Percentiles rank a stretch among this genome's conserved stretches.
phyloP scores from a whole-genome alignment of 2,329 filamentous ascomycete genomes.

The Biscogniauxia mediterranea region DNA sequence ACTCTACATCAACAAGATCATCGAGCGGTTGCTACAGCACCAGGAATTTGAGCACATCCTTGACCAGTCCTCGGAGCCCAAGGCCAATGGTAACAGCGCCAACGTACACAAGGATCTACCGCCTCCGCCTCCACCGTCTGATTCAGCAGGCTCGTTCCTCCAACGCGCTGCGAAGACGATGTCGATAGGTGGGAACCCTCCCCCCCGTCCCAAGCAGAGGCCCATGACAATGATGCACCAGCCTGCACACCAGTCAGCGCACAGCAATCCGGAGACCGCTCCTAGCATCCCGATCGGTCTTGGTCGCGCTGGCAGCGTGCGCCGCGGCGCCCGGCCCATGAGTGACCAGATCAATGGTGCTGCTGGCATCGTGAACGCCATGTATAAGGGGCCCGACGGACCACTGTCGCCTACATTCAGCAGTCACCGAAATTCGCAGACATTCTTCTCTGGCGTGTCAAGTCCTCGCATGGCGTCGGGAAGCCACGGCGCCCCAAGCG shows the following conservation, averaged over 20 bases:
- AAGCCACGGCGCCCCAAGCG: constrained; percentile 48
- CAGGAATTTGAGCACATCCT: constrained; percentile 94
- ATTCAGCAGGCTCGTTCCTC: constrained; percentile 52
- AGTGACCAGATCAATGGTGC: constrained; percentile 63
- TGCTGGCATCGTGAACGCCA: constrained; percentile 78
- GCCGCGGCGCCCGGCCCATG: constrained; percentile 54
- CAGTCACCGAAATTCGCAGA: constrained; percentile 59
- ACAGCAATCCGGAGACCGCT: constrained; percentile 69
- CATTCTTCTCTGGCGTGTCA: constrained; percentile 53
- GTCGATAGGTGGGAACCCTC: constrained; percentile 38
- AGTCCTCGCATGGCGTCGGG: constrained; percentile 36
- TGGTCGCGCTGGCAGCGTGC: constrained; percentile 52
- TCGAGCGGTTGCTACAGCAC: constrained; percentile 89
- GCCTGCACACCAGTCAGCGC: constrained; percentile 37
- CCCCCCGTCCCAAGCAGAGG: constrained; percentile 45
- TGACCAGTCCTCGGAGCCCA: constrained; percentile 70
- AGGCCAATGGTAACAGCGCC: constrained; percentile 37
- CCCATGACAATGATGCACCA: constrained; percentile 58
- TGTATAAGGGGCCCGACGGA: constrained; percentile 75
- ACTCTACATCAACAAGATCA: constrained; percentile 98
- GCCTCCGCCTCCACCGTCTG: constrained; percentile 65
- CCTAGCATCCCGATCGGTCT: constrained; percentile 71
- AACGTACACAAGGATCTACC: constrained; percentile 83
- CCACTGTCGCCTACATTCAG: constrained; percentile 59
- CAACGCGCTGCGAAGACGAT: constrained; percentile 60